Evolutionary conservation across 108 stramenopile genomes (phyloP), one percentile per base, ranked within the genome.

Genomic region (Conticribra weissflogii): DNA sequence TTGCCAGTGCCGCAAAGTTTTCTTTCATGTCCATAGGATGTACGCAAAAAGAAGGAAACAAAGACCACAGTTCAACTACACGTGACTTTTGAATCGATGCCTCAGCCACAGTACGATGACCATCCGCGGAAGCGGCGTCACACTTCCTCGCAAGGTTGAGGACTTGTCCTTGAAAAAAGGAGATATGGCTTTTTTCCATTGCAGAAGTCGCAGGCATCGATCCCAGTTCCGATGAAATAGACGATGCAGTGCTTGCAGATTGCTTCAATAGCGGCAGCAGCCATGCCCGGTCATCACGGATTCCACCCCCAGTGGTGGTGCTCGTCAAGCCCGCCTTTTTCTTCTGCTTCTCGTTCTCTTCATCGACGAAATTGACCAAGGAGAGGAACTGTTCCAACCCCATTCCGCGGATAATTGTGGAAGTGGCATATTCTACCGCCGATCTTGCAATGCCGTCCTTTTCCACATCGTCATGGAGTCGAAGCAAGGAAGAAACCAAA

Each of bases 61-160:
- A 64, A 14, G 77, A 58, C 93, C 93, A 94, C 0, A 94, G 69
- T 53, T 86, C 86, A 32, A 86, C 77, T 5, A 89, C 90, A 51
- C 79, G 67, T 4, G 53, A 22, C 17, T 49, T 78, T 31, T 76
- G 71, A 21, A 76, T 73, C 1, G 70, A 71, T 17, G 68, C 62
- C 47, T 77, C 81, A 21, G 78, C 83, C 3, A 74, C 69, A 4
- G 83, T 84, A 21, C 83, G 70, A 62, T 74, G 64, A 2, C 59
- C 54, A 47, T 68, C 73, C 17, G 78, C 78, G n/a, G 68, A 59
- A 18, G 82, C 82, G 7, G 77, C 76, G 66, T 91, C 93, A 47
- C 79, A 87, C 41, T 68, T 59, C 15, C 93, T 68, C 9, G 93
- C 93, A 24, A 91, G 60, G 18, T 63, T 72, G 17, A 94, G 64